A percentile compares a stretch with the other conserved stretches of the same genome.
phyloP scores from a whole-genome alignment of 768 basidiomycete species.

The Boletus vermiculosoides region DNA sequence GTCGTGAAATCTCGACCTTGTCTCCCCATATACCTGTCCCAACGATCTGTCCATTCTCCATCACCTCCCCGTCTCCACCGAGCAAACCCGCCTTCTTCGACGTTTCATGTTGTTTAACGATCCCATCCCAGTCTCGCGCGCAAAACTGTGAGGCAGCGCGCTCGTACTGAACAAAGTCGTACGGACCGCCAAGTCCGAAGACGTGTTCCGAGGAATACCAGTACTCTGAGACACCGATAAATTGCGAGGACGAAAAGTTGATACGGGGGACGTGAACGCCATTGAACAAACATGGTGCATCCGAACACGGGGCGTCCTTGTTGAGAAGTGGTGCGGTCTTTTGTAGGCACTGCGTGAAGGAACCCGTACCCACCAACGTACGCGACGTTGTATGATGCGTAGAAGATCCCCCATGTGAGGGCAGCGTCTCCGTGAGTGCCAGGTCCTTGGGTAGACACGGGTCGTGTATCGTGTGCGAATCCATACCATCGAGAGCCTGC shows the following conservation, averaged over 20 bases:
- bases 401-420: slow-evolving; percentile 39
- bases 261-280: slow-evolving; percentile 92
- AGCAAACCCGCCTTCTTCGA: slow-evolving; percentile 48
- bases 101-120: slow-evolving; percentile 61
- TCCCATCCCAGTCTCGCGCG: slow-evolving; percentile 70
- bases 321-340: slow-evolving; percentile 78
- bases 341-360: slow-evolving; percentile 80
- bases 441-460: slow-evolving; percentile 89
- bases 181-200: slow-evolving; percentile 90
- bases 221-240: slow-evolving; percentile 97
- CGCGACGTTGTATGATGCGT: slow-evolving; percentile 52
- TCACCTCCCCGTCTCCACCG: slow-evolving; percentile 66
- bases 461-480: slow-evolving; percentile 56
- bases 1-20: slow-evolving; percentile 74
- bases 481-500: slow-evolving; percentile 18
- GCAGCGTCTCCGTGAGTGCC: slow-evolving; percentile 54
- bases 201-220: slow-evolving; percentile 99
- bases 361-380: slow-evolving; percentile 80
- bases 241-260: slow-evolving; percentile 89
- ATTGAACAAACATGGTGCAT: slow-evolving; percentile 88
- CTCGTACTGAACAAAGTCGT: slow-evolving; percentile 96
- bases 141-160: slow-evolving; percentile 89
- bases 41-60: slow-evolving; percentile 58
- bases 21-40: slow-evolving; percentile 67
- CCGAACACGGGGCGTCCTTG: slow-evolving; percentile 78